Evolutionary conservation across 495 filamentous ascomycete species (phyloP), one percentile per base, ranked within the genome.

Genomic region (Talaromyces wortmannii): DNA sequence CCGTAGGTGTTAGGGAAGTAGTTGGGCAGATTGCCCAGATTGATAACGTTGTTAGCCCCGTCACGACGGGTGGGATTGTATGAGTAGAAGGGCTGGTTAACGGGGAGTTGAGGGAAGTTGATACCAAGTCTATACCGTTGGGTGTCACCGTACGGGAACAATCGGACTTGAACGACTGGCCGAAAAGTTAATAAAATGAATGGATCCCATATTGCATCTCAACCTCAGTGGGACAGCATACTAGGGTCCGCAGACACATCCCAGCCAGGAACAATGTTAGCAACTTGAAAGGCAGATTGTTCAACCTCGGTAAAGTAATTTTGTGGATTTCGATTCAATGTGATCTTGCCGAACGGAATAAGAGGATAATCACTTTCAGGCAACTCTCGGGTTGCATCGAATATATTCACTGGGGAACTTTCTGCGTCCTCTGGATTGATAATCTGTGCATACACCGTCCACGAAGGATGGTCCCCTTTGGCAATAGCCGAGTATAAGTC

Each of bases 21-120:
- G 66, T 83, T 83, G 30, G 86, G 86, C 59, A 85, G 80, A 2
- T 82, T 78, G 58, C 86, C 86, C 63, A 88, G 85, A 74, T 90
- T 90, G 58, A 84, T 72, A 23, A 87, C 74, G 48, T 76, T 76
- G 83, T 91, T 91, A 56, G 64, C 61, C 31, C 89, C 89, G 61
- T 91, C 88, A 45, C 88, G 84, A 67, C 91, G 87, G 71, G 81
- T 87, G 13, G 86, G 84, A 69, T 83, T 90, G 75, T 89, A 84
- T 58, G 84, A 69, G 49, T 72, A 65, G 55, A 87, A 76, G 7
- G 87, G 83, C 45, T 83, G 82, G 72, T 92, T 92, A 61, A 90
- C 85, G 4, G 89, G 88, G 44, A 92, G 83, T 67, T 91, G 89
- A 60, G 91, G 86, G 73, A 90, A 88, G 76, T 94, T 94, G 62